phyloP scores from a whole-genome alignment of 1,284 basidiomycete genomes.

The Leccinum fallax region DNA sequence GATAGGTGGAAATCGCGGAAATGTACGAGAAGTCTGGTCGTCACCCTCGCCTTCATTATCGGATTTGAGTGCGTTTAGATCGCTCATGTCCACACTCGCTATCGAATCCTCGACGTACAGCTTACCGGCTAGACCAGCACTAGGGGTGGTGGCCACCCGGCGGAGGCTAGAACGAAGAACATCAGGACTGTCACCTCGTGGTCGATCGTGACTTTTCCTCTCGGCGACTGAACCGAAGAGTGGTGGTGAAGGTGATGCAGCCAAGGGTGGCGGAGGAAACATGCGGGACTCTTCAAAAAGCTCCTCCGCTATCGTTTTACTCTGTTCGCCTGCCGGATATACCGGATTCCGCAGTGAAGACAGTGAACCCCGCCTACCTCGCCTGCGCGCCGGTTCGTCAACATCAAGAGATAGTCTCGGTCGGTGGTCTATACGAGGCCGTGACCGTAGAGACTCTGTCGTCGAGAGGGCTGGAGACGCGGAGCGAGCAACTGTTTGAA shows the following conservation, averaged over 20 bases:
- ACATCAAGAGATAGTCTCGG: constrained; percentile 24
- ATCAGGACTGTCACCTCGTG: constrained; percentile 21
- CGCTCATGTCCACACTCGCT: constrained; percentile 34
- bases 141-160: constrained; percentile 8
- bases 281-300: constrained; percentile 7
- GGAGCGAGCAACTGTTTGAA: constrained; percentile 19
- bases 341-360: constrained; percentile 35
- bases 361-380: constrained; percentile 32
- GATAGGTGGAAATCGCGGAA: constrained; percentile 31
- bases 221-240: constrained; percentile 10
- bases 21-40: constrained; percentile 26
- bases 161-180: constrained; percentile 21
- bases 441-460: constrained; percentile 20
- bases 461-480: constrained; percentile 26
- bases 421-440: constrained; percentile 20
- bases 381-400: constrained; percentile 15
- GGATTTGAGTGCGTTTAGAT: constrained; percentile 32
- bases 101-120: constrained; percentile 28
- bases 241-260: constrained; percentile 10
- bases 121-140: constrained; percentile 5
- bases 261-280: neutral
- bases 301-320: constrained; percentile 24
- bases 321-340: constrained; percentile 12
- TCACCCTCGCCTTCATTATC: constrained; percentile 34
- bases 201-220: constrained; percentile 10